Evolutionary conservation across 257 asterid species (phyloP).

Genomic region (Solanum medicagineum): DNA sequence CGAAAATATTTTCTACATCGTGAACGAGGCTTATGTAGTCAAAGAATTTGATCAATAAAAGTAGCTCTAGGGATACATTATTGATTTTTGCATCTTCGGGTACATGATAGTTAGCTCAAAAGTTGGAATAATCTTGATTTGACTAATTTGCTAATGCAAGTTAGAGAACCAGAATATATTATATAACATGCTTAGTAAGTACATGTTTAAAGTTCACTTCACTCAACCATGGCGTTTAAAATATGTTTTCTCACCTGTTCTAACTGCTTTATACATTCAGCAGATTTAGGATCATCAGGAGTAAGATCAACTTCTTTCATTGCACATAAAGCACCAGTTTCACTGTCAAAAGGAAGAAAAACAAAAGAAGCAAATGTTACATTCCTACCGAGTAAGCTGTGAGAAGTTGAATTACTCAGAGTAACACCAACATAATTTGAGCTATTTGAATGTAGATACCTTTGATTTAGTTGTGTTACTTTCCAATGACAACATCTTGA

Average conservation of each 20-base stretch:
- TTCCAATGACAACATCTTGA: no score
- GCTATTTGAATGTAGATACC: no score
- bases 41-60: neutral
- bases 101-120: neutral
- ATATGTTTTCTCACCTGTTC: conserved; percentile 46
- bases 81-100: neutral
- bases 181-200: neutral
- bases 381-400: neutral
- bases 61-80: neutral
- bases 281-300: conserved; percentile 59
- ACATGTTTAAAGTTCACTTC: neutral
- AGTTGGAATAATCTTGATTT: neutral
- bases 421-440: no score
- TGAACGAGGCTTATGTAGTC: neutral
- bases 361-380: neutral
- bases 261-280: conserved; percentile 62
- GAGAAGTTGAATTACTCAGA: no score
- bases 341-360: conserved; percentile 30
- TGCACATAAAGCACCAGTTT: conserved; percentile 88
- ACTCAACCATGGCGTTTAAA: neutral
- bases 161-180: neutral
- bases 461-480: no score
- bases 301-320: conserved; percentile 75
- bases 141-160: neutral
- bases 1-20: neutral